A percentile compares a stretch with the other conserved stretches of the same genome.
These are phyloP conservation scores for Annulohypoxylon truncatum DNA, from an alignment of 2,329 filamentous ascomycete species.

Conservation along the genomic window DNA sequence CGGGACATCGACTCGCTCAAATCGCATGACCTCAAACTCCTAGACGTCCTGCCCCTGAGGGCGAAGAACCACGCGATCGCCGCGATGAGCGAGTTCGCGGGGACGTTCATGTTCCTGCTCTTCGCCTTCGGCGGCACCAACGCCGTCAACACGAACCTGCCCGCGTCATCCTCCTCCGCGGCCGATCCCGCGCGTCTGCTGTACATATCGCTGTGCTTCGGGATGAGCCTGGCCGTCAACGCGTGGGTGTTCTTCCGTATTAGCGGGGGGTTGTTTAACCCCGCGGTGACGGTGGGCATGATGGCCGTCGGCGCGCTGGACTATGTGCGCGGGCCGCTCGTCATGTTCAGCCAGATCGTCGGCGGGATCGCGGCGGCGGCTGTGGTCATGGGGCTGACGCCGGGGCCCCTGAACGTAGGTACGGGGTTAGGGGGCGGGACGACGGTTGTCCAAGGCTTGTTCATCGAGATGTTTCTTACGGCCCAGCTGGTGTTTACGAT, in stretches of 20 bases:
- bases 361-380: conserved; percentile 62
- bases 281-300: conserved; percentile 59
- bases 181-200: conserved; percentile 47
- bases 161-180: conserved; percentile 26
- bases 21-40: not conserved
- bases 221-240: conserved; percentile 55
- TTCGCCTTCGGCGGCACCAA: conserved; percentile 52
- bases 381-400: conserved; percentile 61
- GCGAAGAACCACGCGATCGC: conserved; percentile 48
- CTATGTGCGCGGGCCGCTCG: conserved; percentile 54
- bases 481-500: conserved; percentile 69
- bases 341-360: conserved; percentile 61
- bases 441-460: conserved; percentile 63
- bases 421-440: conserved; percentile 42
- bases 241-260: conserved; percentile 60
- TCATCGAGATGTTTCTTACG: conserved; percentile 72
- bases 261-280: conserved; percentile 50
- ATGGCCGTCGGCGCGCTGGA: conserved; percentile 57
- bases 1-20: not conserved
- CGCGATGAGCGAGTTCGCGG: conserved; percentile 48
- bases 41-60: conserved; percentile 32
- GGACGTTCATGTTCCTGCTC: conserved; percentile 51
- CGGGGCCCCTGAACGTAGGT: conserved; percentile 58
- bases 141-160: conserved; percentile 46
- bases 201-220: conserved; percentile 53